phyloP scores from a whole-genome alignment of 768 basidiomycete species.

The Bullera alba region DNA sequence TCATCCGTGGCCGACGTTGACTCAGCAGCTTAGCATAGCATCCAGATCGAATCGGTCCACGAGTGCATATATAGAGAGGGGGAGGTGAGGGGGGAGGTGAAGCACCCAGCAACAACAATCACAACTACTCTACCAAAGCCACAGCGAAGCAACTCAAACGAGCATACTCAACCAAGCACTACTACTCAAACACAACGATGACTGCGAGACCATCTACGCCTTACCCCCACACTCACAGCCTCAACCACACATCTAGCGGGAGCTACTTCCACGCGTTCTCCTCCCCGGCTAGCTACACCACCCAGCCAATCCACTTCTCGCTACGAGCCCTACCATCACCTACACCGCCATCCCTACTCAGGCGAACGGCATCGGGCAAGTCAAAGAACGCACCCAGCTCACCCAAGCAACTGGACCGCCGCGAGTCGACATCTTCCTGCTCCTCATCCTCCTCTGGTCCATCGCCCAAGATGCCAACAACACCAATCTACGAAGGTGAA shows the following conservation, averaged over 20 bases:
- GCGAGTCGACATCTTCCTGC: neutral
- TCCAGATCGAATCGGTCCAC: neutral
- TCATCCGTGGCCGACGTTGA: too few relatives aligned
- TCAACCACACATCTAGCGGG: neutral
- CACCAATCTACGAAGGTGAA: neutral
- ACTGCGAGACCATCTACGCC: neutral
- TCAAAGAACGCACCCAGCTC: neutral
- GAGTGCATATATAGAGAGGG: neutral
- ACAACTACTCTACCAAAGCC: neutral
- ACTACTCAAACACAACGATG: neutral
- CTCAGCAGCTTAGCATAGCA: neutral
- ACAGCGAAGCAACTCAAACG: neutral
- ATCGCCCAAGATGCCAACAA: neutral
- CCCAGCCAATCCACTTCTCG: neutral
- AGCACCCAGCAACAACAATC: neutral
- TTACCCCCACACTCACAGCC: neutral
- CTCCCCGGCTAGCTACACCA: neutral
- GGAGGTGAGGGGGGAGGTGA: neutral
- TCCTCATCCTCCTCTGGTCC: neutral
- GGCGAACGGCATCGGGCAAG: neutral
- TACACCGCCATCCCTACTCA: constrained; percentile 8
- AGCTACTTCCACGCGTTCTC: neutral
- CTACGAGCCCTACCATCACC: neutral
- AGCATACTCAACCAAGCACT: neutral
- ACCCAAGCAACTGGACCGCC: neutral